phyloP scores from a whole-genome alignment of 495 filamentous ascomycete genomes.

The Penicillium tannophilum region DNA sequence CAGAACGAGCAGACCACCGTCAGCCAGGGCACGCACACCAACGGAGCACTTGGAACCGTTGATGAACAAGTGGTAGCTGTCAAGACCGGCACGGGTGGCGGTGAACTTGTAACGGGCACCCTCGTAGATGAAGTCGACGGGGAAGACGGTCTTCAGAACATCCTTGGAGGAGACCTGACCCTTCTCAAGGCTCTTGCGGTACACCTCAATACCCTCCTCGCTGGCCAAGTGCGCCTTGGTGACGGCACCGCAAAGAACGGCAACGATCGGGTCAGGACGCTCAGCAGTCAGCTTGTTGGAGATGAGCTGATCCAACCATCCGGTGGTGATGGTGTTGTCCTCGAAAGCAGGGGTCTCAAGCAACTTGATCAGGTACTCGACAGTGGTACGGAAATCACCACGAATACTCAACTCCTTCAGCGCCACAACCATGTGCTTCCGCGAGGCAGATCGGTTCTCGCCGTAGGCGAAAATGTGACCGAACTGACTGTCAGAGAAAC shows the following conservation, averaged over 20 bases:
- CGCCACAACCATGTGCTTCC: constrained; percentile 99
- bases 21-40: constrained; percentile 87
- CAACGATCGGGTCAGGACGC: constrained; percentile 87
- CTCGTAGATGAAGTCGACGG: constrained; percentile 98
- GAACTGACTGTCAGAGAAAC: constrained; percentile 98
- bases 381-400: constrained; percentile 97
- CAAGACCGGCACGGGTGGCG: constrained; percentile 85
- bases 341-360: constrained; percentile 98
- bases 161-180: constrained; percentile 97
- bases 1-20: constrained; percentile 92
- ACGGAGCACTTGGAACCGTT: constrained; percentile 97
- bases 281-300: constrained; percentile 97
- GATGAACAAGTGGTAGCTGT: constrained; percentile 98
- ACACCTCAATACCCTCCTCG: constrained; percentile 83
- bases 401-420: constrained; percentile 99
- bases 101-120: constrained; percentile 97
- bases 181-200: constrained; percentile 87
- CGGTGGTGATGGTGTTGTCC: constrained; percentile 98
- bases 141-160: constrained; percentile 96
- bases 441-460: constrained; percentile 90
- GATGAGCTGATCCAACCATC: constrained; percentile 98
- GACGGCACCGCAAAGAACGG: constrained; percentile 90
- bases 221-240: constrained; percentile 93
- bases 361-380: constrained; percentile 98
- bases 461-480: constrained; percentile 99